Evolutionary conservation across 1,284 basidiomycete genomes (phyloP).

Genomic region (Apiotrichum laibachii): DNA sequence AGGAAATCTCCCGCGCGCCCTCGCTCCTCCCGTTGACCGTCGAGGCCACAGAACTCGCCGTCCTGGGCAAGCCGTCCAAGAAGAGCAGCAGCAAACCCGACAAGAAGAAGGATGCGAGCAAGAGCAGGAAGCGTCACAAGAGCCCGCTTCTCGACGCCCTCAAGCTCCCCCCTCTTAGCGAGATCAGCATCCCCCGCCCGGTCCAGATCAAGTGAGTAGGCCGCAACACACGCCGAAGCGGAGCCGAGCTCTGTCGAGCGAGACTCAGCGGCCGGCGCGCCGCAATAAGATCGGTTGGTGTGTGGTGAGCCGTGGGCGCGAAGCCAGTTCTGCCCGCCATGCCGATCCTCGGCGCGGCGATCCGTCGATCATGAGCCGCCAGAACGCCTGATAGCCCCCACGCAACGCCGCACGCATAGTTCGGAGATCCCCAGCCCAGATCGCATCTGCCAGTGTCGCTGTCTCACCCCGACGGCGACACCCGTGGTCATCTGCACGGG

Average conservation of each 20-base stretch:
- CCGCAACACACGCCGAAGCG: not conserved
- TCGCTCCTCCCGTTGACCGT: conserved; percentile 3
- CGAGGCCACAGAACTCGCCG: not conserved
- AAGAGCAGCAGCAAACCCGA: not conserved
- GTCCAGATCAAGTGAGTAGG: conserved; percentile 32
- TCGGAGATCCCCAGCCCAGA: not conserved
- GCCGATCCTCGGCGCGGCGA: too few species aligned
- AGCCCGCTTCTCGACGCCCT: conserved; percentile 23
- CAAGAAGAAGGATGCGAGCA: conserved; percentile 3
- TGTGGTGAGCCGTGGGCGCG: too few species aligned
- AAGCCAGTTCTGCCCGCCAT: too few species aligned
- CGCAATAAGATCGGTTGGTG: too few species aligned
- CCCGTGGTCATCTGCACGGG: not conserved
- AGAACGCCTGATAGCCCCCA: too few species aligned
- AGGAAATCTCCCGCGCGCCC: conserved; percentile 4
- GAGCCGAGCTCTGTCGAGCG: too few species aligned
- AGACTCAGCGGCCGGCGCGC: too few species aligned
- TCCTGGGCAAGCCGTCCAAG: not conserved
- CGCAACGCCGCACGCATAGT: too few species aligned
- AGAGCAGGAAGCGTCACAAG: conserved; percentile 6
- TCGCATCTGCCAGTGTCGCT: not conserved
- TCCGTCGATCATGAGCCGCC: too few species aligned
- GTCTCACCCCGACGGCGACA: not conserved
- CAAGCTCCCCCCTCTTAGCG: conserved; percentile 27
- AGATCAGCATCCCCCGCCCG: conserved; percentile 26